These are phyloP conservation scores for Mediolabrus comicus DNA, from an alignment of 108 stramenopile species.

Conservation along the genomic window DNA sequence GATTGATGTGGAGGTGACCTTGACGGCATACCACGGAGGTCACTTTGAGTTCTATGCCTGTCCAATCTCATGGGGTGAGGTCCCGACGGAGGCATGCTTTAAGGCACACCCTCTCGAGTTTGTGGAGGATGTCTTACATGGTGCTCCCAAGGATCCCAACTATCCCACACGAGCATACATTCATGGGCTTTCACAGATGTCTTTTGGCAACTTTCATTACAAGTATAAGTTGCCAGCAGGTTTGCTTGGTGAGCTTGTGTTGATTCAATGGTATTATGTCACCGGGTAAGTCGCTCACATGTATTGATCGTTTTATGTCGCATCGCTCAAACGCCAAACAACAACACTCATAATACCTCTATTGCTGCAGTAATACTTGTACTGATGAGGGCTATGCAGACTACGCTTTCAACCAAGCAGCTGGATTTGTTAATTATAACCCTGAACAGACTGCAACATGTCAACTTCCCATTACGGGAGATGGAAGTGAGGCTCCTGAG, in stretches of 20 bases:
- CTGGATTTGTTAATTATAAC: not conserved
- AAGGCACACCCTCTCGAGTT: slow-evolving; percentile 32
- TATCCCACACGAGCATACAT: slow-evolving; percentile 46
- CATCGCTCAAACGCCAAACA: no score
- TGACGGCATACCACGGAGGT: slow-evolving; percentile 49
- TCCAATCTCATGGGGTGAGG: slow-evolving; percentile 25
- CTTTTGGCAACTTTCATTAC: not conserved
- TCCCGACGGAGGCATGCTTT: slow-evolving; percentile 51
- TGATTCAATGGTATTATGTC: not conserved
- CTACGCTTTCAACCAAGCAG: not conserved
- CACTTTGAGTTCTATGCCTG: slow-evolving; percentile 47
- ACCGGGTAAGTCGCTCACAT: no score
- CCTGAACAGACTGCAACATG: not conserved
- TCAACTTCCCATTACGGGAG: slow-evolving; percentile 5
- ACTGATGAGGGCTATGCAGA: not conserved
- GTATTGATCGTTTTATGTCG: no score
- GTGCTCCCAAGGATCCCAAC: slow-evolving; percentile 26
- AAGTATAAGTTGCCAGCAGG: not conserved
- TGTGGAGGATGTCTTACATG: slow-evolving; percentile 38
- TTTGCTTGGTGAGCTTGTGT: not conserved
- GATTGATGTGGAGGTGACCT: slow-evolving; percentile 15
- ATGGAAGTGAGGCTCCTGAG: slow-evolving; percentile 10
- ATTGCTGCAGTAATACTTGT: not conserved
- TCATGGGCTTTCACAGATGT: not conserved
- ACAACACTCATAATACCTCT: no score